These are phyloP conservation scores for Backusella parvicylindrica DNA, from an alignment of 192 early-diverging fungal species.

Conservation along the genomic window DNA sequence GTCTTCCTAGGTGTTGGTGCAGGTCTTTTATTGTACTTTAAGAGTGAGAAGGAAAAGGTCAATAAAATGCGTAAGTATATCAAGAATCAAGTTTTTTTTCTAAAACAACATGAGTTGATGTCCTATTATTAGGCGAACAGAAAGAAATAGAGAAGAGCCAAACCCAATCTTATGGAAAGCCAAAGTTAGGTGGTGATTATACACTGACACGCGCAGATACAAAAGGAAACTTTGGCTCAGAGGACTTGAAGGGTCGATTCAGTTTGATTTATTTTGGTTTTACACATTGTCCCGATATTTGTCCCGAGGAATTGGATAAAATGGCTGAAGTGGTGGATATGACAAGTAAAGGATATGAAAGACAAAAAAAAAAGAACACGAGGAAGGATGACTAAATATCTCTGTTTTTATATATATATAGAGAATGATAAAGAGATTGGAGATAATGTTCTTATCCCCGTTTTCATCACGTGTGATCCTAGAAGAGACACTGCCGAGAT, in stretches of 20 bases:
- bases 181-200: slow-evolving; percentile 89
- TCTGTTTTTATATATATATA: neutral
- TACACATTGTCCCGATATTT: slow-evolving; percentile 98
- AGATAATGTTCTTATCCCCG: slow-evolving; percentile 62
- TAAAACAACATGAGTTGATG: too few relatives aligned
- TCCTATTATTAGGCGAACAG: slow-evolving; percentile 22
- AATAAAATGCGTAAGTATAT: slow-evolving; percentile 36
- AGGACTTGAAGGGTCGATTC: slow-evolving; percentile 80
- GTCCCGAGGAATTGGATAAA: slow-evolving; percentile 97
- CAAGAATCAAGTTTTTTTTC: too few relatives aligned
- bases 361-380: neutral
- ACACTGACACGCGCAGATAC: slow-evolving; percentile 72
- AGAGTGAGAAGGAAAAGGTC: slow-evolving; percentile 56
- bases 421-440: slow-evolving; percentile 3
- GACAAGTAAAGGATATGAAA: slow-evolving; percentile 58
- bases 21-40: slow-evolving; percentile 65
- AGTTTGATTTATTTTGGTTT: slow-evolving; percentile 98
- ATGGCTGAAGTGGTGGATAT: slow-evolving; percentile 84
- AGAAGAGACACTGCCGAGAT: slow-evolving; percentile 83
- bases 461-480: slow-evolving; percentile 97
- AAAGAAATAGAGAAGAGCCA: slow-evolving; percentile 32
- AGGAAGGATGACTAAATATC: neutral
- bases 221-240: slow-evolving; percentile 67
- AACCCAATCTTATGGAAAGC: slow-evolving; percentile 66
- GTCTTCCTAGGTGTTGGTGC: slow-evolving; percentile 57